Percentiles rank a stretch among this genome's conserved stretches.
Evolutionary conservation across 106 monocot species (phyloP).

Genomic region (Chionographis japonica): DNA sequence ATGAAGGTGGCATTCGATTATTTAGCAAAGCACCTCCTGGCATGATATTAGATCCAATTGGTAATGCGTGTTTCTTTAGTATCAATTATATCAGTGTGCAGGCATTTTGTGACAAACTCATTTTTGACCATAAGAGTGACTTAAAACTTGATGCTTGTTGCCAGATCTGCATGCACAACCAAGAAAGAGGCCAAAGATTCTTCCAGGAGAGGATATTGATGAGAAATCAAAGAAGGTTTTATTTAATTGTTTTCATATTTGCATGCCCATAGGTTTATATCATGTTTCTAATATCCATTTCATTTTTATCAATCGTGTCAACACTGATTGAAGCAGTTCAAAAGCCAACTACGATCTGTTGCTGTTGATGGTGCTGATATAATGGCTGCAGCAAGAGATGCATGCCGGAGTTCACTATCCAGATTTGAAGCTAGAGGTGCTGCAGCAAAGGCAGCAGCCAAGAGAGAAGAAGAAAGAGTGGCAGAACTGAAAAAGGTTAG

Average conservation of each 20-base stretch:
- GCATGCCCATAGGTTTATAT: background rate
- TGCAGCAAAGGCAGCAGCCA: conserved; percentile 57
- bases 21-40: conserved; percentile 73
- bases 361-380: conserved; percentile 58
- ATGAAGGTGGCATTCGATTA: conserved; percentile 52
- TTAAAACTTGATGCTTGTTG: conserved; percentile 23
- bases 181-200: conserved; percentile 61
- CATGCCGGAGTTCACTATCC: conserved; percentile 37
- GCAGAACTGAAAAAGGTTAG: conserved; percentile 66
- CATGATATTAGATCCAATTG: conserved; percentile 40
- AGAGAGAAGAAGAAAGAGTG: conserved; percentile 77
- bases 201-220: conserved; percentile 70
- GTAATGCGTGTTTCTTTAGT: conserved; percentile 24
- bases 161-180: conserved; percentile 44
- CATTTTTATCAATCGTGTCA: background rate
- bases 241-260: background rate
- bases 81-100: background rate
- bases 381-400: conserved; percentile 40
- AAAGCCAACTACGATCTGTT: conserved; percentile 30
- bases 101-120: background rate
- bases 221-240: conserved; percentile 91
- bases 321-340: conserved; percentile 57
- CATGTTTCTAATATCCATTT: background rate
- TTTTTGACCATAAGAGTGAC: conserved; percentile 4
- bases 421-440: conserved; percentile 69